A percentile compares a stretch with the other conserved stretches of the same genome.
Evolutionary conservation across 805 yeast genomes (phyloP).

Genomic region (Wickerhamomyces bisporus): DNA sequence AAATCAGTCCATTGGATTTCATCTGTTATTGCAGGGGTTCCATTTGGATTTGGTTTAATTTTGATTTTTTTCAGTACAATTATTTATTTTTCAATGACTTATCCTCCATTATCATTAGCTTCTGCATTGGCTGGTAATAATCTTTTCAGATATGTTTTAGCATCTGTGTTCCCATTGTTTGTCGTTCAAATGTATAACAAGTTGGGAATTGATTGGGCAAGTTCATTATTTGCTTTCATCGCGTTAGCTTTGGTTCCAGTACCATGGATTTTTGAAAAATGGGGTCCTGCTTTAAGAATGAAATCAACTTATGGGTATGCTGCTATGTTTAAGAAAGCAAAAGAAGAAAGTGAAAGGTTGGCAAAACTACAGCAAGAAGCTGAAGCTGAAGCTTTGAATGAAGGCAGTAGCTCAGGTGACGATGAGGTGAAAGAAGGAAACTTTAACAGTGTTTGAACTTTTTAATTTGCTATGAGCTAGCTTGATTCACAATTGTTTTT

Average conservation of each 20-base stretch:
- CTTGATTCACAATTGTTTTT: too few relatives aligned
- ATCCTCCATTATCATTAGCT: constrained; percentile 74
- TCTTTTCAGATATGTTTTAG: constrained; percentile 65
- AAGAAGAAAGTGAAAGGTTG: constrained; percentile 26
- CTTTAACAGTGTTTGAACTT: background rate
- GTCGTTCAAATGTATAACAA: constrained; percentile 77
- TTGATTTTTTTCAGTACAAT: constrained; percentile 66
- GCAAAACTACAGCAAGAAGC: constrained; percentile 11
- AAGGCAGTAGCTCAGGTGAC: background rate
- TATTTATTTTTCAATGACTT: constrained; percentile 63
- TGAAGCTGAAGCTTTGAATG: constrained; percentile 10
- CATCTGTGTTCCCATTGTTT: constrained; percentile 81
- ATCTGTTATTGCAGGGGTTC: constrained; percentile 70
- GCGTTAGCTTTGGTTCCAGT: constrained; percentile 68
- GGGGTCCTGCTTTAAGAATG: constrained; percentile 54
- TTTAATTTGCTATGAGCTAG: too few relatives aligned
- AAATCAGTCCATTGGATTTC: constrained; percentile 66
- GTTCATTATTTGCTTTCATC: constrained; percentile 58
- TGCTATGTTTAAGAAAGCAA: constrained; percentile 39
- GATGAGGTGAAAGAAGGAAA: background rate
- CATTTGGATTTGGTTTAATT: constrained; percentile 72
- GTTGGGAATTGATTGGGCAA: constrained; percentile 76
- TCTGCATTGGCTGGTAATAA: constrained; percentile 90
- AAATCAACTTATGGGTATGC: constrained; percentile 56
- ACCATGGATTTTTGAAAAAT: constrained; percentile 61